Conservation (phyloP, 768 basidiomycete species). For the Pleurotus pulmonarius region DNA sequence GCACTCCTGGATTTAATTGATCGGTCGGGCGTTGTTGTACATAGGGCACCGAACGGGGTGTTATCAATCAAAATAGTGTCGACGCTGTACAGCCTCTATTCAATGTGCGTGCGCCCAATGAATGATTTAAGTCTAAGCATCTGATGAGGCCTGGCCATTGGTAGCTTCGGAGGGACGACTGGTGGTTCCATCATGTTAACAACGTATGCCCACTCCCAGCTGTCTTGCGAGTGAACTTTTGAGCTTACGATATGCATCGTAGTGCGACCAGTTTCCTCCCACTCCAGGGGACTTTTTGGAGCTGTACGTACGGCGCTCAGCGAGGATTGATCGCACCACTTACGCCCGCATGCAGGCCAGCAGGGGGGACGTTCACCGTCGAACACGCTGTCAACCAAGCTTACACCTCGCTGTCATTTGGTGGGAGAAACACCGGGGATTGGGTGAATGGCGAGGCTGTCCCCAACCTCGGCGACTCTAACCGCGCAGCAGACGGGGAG, state of each 20-base stretch:
- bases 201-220: constrained; percentile 17
- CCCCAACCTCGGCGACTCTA: constrained; percentile 21
- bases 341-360: constrained; percentile 25
- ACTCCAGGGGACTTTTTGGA: constrained; percentile 38
- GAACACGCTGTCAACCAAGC: constrained; percentile 40
- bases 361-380: constrained; percentile 36
- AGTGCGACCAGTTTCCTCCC: constrained; percentile 47
- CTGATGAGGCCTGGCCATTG: not conserved
- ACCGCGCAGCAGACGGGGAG: constrained; percentile 20
- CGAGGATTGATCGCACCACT: not conserved
- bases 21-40: not conserved
- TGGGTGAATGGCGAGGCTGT: constrained; percentile 34
- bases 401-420: constrained; percentile 34
- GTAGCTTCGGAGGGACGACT: constrained; percentile 29
- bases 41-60: constrained; percentile 15
- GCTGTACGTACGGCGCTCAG: constrained; percentile 23
- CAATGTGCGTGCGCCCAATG: constrained; percentile 17
- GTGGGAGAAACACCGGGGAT: constrained; percentile 19
- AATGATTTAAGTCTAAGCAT: not conserved
- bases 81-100: constrained; percentile 30
- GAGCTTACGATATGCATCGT: not conserved
- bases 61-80: constrained; percentile 26
- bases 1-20: not conserved
- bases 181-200: constrained; percentile 41
- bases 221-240: not conserved